phyloP scores from a whole-genome alignment of 2,329 filamentous ascomycete species.

The Fusarium sarcochroum region DNA sequence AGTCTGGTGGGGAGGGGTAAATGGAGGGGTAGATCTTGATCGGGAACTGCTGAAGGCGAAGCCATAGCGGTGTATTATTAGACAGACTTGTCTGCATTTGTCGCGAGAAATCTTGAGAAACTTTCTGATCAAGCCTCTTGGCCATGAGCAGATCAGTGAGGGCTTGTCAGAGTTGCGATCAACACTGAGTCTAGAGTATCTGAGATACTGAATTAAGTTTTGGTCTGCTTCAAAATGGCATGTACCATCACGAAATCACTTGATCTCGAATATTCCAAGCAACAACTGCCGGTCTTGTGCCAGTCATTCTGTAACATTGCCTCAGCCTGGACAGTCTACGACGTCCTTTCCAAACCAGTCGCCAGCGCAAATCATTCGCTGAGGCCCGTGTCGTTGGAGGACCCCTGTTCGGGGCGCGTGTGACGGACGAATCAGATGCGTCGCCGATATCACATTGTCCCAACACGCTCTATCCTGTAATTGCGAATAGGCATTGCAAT shows the following conservation, averaged over 20 bases:
- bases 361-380: slow-evolving; percentile 23
- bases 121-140: background rate
- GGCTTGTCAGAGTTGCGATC: background rate
- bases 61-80: slow-evolving; percentile 27
- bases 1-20: slow-evolving; percentile 46
- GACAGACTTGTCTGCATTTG: background rate
- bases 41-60: slow-evolving; percentile 26
- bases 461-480: slow-evolving; percentile 32
- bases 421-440: slow-evolving; percentile 43
- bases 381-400: slow-evolving; percentile 27
- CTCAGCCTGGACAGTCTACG: slow-evolving; percentile 27
- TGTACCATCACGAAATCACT: slow-evolving; percentile 24
- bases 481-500: slow-evolving; percentile 43
- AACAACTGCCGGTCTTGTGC: slow-evolving; percentile 13
- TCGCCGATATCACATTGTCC: slow-evolving; percentile 46
- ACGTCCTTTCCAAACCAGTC: slow-evolving; percentile 15
- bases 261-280: slow-evolving; percentile 8
- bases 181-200: background rate
- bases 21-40: slow-evolving; percentile 48
- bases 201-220: background rate
- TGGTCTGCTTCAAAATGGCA: background rate
- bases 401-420: slow-evolving; percentile 28
- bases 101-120: background rate
- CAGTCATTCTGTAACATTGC: slow-evolving; percentile 4
- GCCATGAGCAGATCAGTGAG: background rate